A percentile compares a stretch with the other conserved stretches of the same genome.
Conservation (phyloP, 2,329 filamentous ascomycete genomes). For the Pezicula carpinea region DNA sequence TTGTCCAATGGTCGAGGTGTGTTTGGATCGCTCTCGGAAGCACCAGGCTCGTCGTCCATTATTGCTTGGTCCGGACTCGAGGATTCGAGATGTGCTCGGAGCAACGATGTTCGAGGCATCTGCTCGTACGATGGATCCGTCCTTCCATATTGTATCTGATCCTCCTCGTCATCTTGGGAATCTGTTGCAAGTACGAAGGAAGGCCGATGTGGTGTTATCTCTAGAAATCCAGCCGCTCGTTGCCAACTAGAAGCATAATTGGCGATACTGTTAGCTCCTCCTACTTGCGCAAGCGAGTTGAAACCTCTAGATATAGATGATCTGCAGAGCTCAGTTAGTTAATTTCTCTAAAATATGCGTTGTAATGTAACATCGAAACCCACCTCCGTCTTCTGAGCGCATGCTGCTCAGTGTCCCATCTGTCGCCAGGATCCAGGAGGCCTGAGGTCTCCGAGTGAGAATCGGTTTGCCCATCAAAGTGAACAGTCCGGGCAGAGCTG, state of each 20-base stretch:
- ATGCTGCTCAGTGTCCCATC: slow-evolving; percentile 12
- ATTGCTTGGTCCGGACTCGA: slow-evolving; percentile 25
- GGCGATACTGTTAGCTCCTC: slow-evolving; percentile 89
- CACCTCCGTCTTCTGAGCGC: slow-evolving; percentile 26
- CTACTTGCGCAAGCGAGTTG: slow-evolving; percentile 61
- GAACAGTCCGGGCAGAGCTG: slow-evolving; percentile 24
- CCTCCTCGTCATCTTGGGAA: slow-evolving; percentile 36
- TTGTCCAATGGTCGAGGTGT: slow-evolving; percentile 32
- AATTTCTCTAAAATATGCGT: background rate
- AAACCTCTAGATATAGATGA: slow-evolving; percentile 57
- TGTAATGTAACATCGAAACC: slow-evolving; percentile 3
- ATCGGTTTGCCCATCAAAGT: slow-evolving; percentile 21
- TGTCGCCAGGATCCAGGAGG: slow-evolving; percentile 8
- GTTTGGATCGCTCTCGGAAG: slow-evolving; percentile 10
- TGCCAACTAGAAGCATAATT: slow-evolving; percentile 93
- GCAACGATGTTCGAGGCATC: slow-evolving; percentile 31
- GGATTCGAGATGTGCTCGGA: slow-evolving; percentile 48
- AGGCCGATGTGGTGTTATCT: slow-evolving; percentile 76
- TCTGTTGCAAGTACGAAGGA: slow-evolving; percentile 64
- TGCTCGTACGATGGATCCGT: slow-evolving; percentile 19
- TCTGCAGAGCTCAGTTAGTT: slow-evolving; percentile 31
- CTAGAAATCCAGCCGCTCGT: slow-evolving; percentile 80
- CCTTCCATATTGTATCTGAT: slow-evolving; percentile 21
- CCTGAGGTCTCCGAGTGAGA: slow-evolving; percentile 13
- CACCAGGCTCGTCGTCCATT: slow-evolving; percentile 21